A percentile compares a stretch with the other conserved stretches of the same genome.
Evolutionary conservation across 1,139 yeast species (phyloP).

Genomic region (Pichia sp.): DNA sequence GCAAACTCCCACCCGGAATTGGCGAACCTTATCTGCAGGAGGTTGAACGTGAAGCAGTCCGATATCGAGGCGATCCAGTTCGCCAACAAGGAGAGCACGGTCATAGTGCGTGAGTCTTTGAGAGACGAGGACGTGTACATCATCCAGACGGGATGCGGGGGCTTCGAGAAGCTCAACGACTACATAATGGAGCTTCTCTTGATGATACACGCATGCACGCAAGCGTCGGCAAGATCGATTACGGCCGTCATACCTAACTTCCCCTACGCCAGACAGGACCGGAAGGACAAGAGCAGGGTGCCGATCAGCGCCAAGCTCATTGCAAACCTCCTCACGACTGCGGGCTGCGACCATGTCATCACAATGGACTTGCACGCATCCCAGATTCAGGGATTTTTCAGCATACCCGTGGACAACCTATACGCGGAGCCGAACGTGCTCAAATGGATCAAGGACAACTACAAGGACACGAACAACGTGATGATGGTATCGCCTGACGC

Average conservation of each 20-base stretch:
- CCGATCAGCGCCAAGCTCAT: conserved; percentile 77
- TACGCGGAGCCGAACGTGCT: conserved; percentile 78
- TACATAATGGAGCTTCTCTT: conserved; percentile 66
- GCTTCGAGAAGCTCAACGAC: conserved; percentile 59
- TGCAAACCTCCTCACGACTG: conserved; percentile 71
- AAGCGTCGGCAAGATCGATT: conserved; percentile 74
- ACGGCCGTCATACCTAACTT: conserved; percentile 78
- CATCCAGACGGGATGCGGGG: conserved; percentile 70
- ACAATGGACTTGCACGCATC: conserved; percentile 84
- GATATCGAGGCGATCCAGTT: conserved; percentile 66
- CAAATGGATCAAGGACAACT: conserved; percentile 56
- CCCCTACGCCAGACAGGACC: conserved; percentile 81
- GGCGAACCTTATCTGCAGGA: conserved; percentile 67
- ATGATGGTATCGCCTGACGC: conserved; percentile 81
- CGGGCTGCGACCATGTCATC: conserved; percentile 77
- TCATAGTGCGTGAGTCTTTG: conserved; percentile 68
- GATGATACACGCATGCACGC: conserved; percentile 70
- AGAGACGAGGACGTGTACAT: conserved; percentile 77
- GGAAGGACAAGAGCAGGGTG: conserved; percentile 76
- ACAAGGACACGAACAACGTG: conserved; percentile 40
- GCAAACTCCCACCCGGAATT: conserved; percentile 91
- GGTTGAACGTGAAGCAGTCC: conserved; percentile 57
- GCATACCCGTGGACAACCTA: conserved; percentile 74
- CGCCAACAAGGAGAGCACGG: conserved; percentile 67
- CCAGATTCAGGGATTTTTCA: conserved; percentile 79